Base-by-base conservation (phyloP, 2,329 filamentous ascomycete species). In the Aaosphaeria pasadenensis region DNA sequence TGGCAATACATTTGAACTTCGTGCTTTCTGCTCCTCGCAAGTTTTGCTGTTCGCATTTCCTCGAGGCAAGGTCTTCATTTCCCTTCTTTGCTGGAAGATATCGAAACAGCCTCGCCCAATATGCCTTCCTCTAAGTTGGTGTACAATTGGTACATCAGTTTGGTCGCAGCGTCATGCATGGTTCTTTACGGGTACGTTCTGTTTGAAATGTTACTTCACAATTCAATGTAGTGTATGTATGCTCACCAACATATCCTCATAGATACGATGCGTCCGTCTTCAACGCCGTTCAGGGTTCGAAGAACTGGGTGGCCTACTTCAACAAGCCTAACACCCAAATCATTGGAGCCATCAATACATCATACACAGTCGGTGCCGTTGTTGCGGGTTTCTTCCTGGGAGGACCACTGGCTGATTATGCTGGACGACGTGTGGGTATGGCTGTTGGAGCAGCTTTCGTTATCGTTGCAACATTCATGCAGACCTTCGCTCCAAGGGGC, bases 121-220 rank as follows among this genome's bases (percentile, higher is more conserved):
- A 68, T 74, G 56, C 63, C 69, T 45, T 54, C 63, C 51, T 47
- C 53, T 9, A 73, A 67, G 53, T 66, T 69, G 54, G 60, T 70
- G 43, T 78, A 78, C 65, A 78, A 79, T 60, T 77, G 74, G 74
- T 87, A 85, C 72, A 82, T 86, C 55, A 85, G 83, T 50, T 74
- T 87, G 44, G 82, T 88, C 55, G 85, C 85, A 48, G 85, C 86
- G 60, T 83, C 84, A 66, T 88, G 84, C 67, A 88, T 88, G 86
- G 84, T 88, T 24, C 76, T 89, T 40, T 88, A 88, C 64, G 86
- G 86, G 9, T 36, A 24, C 2, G 17, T 24, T 24, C 17, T 24
- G 17, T 24, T 24, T 24, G 17, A 24, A 24, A 24, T 24, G 17
- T 24, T 24, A 24, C 17, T 24, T 24, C 17, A 24, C 3, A 24